A percentile compares a stretch with the other conserved stretches of the same genome.
Evolutionary conservation across 441 rosid species (phyloP).

Genomic region (Adansonia gregorii): DNA sequence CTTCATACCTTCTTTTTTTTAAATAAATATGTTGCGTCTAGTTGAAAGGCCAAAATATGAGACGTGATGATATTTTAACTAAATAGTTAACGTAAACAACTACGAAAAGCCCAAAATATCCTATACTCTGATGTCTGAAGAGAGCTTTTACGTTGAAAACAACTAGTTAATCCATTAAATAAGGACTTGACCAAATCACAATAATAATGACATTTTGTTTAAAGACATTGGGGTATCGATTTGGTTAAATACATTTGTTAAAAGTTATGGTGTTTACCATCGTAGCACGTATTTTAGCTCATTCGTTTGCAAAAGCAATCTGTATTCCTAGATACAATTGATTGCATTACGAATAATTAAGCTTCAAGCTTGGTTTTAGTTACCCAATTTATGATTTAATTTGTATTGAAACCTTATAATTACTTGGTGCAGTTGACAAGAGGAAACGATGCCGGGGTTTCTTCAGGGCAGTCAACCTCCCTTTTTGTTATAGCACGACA

Average conservation of each 20-base stretch:
- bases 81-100: too few relatives aligned
- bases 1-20: background rate
- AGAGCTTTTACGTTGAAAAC: background rate
- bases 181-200: background rate
- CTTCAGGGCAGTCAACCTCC: slow-evolving; percentile 47
- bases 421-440: slow-evolving; percentile 59
- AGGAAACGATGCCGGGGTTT: slow-evolving; percentile 49
- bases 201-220: background rate
- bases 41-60: too few relatives aligned
- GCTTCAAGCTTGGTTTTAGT: too few relatives aligned
- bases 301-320: background rate
- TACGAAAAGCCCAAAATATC: too few relatives aligned
- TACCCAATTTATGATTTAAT: background rate
- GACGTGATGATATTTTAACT: too few relatives aligned
- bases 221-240: too few relatives aligned
- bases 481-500: slow-evolving; percentile 60
- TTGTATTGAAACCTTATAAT: background rate
- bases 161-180: background rate
- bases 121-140: too few relatives aligned
- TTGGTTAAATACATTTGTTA: too few relatives aligned
- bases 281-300: too few relatives aligned
- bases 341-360: too few relatives aligned
- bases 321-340: background rate
- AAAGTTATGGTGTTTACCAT: too few relatives aligned
- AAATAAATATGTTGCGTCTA: too few relatives aligned